Percentiles rank a stretch among this genome's conserved stretches.
Conservation (phyloP, 108 stramenopile genomes). For the Aurantiochytrium sp. region DNA sequence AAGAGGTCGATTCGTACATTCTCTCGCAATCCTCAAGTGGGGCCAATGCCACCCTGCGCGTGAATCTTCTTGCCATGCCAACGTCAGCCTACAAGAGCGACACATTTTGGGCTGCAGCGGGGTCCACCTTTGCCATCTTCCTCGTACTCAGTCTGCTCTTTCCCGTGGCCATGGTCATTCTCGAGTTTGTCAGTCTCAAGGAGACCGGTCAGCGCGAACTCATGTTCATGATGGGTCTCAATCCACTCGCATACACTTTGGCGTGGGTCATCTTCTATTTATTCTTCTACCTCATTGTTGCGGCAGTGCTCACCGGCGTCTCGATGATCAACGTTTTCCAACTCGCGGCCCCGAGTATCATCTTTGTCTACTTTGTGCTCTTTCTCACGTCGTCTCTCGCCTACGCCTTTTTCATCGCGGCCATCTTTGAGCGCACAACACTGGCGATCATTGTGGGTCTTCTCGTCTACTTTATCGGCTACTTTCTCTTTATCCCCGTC, state of each 20-base stretch:
- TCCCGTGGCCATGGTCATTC: constrained; percentile 43
- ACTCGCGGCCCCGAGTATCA: constrained; percentile 37
- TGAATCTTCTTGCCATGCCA: neutral
- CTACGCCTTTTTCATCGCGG: constrained; percentile 33
- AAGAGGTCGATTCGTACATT: constrained; percentile 35
- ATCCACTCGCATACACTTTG: neutral
- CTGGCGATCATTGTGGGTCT: constrained; percentile 50
- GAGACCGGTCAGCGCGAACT: constrained; percentile 39
- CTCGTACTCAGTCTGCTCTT: constrained; percentile 53
- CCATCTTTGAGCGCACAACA: constrained; percentile 44
- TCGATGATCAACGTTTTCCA: constrained; percentile 30
- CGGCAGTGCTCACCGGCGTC: constrained; percentile 33
- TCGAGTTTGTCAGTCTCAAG: constrained; percentile 41
- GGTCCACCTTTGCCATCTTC: constrained; percentile 27
- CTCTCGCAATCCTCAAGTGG: neutral
- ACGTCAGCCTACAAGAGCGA: neutral
- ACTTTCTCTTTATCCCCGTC: constrained; percentile 52
- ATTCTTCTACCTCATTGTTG: constrained; percentile 22
- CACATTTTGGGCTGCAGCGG: neutral
- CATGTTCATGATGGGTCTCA: constrained; percentile 49
- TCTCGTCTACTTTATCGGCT: constrained; percentile 50
- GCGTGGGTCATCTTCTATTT: constrained; percentile 34
- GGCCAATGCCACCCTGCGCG: neutral
- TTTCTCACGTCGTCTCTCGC: constrained; percentile 30
- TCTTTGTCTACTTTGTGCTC: constrained; percentile 45